Conservation (phyloP, 1,139 yeast genomes). For the Diutina catenulata region DNA sequence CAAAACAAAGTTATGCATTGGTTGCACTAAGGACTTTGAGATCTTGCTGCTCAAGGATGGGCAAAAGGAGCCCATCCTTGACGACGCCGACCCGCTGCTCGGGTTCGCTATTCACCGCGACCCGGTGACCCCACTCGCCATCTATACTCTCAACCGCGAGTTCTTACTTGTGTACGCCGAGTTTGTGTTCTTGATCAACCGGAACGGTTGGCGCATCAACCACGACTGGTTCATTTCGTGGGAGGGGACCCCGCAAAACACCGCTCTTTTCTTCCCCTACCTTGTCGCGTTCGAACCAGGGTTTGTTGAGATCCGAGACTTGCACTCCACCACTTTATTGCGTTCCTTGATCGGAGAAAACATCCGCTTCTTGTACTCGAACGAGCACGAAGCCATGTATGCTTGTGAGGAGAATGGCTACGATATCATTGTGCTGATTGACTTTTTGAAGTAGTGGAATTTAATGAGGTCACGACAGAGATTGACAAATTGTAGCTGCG, state of each 20-base stretch:
- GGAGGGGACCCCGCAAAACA: constrained; percentile 93
- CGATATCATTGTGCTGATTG: constrained; percentile 85
- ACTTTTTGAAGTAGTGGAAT: constrained; percentile 51
- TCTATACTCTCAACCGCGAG: constrained; percentile 80
- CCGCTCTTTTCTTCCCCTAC: constrained; percentile 91
- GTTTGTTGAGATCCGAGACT: constrained; percentile 86
- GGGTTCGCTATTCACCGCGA: constrained; percentile 91
- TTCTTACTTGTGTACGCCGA: constrained; percentile 82
- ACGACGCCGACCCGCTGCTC: constrained; percentile 92
- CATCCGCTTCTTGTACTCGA: constrained; percentile 76
- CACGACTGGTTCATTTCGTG: constrained; percentile 92
- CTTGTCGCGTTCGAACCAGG: constrained; percentile 80
- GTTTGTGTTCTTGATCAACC: constrained; percentile 86
- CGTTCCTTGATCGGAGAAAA: constrained; percentile 93
- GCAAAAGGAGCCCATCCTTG: constrained; percentile 66
- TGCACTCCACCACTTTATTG: constrained; percentile 74
- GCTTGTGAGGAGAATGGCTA: constrained; percentile 87
- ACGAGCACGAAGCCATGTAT: constrained; percentile 87
- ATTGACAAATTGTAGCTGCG: too few species aligned
- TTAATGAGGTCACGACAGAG: too few species aligned
- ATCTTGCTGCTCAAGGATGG: constrained; percentile 76
- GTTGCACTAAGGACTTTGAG: constrained; percentile 94
- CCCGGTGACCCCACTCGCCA: constrained; percentile 74
- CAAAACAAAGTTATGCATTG: constrained; percentile 82
- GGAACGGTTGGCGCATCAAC: constrained; percentile 93